These are phyloP conservation scores for Gentiana dahurica DNA, from an alignment of 257 asterid species.

Conservation along the genomic window DNA sequence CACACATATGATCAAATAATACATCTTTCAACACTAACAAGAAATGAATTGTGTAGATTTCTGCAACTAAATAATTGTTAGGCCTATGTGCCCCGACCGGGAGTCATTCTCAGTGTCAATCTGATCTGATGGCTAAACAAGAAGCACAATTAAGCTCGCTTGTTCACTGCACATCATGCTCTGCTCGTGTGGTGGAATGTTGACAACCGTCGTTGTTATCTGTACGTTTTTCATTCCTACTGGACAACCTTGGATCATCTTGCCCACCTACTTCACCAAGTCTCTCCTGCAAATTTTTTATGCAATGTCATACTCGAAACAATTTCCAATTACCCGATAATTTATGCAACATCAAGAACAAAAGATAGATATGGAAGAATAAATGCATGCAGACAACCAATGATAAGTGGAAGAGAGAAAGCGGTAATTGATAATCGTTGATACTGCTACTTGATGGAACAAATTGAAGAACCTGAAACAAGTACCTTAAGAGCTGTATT, in stretches of 20 bases:
- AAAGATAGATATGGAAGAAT: no score
- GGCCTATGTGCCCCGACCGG: slow-evolving; percentile 15
- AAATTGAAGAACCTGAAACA: neutral
- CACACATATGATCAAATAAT: slow-evolving; percentile 22
- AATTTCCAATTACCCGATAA: no score
- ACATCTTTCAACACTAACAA: slow-evolving; percentile 19
- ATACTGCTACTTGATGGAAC: neutral
- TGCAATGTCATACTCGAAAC: no score
- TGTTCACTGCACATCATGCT: neutral
- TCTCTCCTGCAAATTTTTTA: slow-evolving; percentile 43
- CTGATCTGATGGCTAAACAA: slow-evolving; percentile 21
- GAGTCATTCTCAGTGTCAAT: slow-evolving; percentile 18
- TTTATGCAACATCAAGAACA: no score
- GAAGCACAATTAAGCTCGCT: slow-evolving; percentile 2
- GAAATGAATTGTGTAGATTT: slow-evolving; percentile 30
- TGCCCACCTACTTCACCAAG: slow-evolving; percentile 54
- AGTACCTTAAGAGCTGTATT: slow-evolving; percentile 85
- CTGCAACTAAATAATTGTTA: slow-evolving; percentile 33
- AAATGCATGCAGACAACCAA: no score
- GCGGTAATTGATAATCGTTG: no score
- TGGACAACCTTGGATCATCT: slow-evolving; percentile 47
- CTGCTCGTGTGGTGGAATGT: slow-evolving; percentile 19
- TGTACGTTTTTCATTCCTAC: slow-evolving; percentile 37
- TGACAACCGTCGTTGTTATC: slow-evolving; percentile 19
- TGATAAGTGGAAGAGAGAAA: no score